These are phyloP conservation scores for Tremellales sp. DNA, from an alignment of 1,284 basidiomycete genomes.

Conservation along the genomic window DNA sequence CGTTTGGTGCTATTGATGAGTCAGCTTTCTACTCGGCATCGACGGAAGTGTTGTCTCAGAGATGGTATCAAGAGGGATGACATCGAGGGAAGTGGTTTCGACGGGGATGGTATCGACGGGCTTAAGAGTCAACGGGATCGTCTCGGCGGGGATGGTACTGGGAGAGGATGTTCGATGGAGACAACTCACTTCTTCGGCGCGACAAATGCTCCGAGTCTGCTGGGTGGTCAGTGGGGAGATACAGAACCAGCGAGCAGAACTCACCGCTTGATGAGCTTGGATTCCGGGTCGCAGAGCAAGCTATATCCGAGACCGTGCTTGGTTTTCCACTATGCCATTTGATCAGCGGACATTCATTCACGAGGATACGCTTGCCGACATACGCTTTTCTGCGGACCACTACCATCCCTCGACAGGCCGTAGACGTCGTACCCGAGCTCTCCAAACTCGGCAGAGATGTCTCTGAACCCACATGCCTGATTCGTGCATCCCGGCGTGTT, in stretches of 20 bases:
- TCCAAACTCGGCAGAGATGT: conserved; percentile 70
- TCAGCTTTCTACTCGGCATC: not conserved
- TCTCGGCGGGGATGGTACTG: no score
- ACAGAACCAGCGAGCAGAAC: conserved; percentile 7
- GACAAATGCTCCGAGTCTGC: conserved; percentile 68
- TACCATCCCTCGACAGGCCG: conserved; percentile 79
- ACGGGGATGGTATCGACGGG: not conserved
- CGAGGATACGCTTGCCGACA: conserved; percentile 14
- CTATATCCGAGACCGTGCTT: conserved; percentile 77
- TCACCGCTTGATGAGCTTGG: conserved; percentile 64
- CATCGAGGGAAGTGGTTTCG: not conserved
- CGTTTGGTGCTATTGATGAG: conserved; percentile 60
- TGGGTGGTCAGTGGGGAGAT: not conserved
- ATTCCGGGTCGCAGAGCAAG: conserved; percentile 81
- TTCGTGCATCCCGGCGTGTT: conserved; percentile 67
- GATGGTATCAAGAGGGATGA: not conserved
- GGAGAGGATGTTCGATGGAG: no score
- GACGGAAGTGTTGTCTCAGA: not conserved
- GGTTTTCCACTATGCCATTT: conserved; percentile 41
- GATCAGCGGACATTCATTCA: not conserved
- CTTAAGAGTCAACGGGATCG: no score
- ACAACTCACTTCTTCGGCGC: conserved; percentile 57
- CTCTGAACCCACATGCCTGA: conserved; percentile 85
- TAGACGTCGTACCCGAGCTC: conserved; percentile 69
- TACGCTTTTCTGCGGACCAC: conserved; percentile 72